phyloP scores from a whole-genome alignment of 371 early-diverging fungal species.

The Fennellomyces sp. region DNA sequence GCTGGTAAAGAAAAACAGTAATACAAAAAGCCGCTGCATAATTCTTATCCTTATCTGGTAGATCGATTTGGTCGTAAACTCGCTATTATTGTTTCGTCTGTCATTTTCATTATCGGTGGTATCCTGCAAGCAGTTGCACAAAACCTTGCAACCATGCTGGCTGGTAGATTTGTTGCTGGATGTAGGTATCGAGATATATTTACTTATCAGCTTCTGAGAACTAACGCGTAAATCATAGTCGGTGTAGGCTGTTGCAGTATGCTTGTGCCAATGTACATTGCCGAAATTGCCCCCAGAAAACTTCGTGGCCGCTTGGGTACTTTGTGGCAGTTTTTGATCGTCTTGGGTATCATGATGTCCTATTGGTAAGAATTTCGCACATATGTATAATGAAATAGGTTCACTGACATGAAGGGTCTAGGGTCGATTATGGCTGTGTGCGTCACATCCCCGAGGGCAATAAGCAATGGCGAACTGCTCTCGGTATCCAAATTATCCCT shows the following conservation, averaged over 20 bases:
- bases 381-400: background rate
- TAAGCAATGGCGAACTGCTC: slow-evolving; percentile 41
- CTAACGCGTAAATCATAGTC: slow-evolving; percentile 21
- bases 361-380: slow-evolving; percentile 29
- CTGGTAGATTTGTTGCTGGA: slow-evolving; percentile 52
- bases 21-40: no score
- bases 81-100: slow-evolving; percentile 34
- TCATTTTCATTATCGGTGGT: slow-evolving; percentile 39
- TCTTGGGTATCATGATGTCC: slow-evolving; percentile 49
- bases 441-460: slow-evolving; percentile 27
- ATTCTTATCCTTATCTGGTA: slow-evolving; percentile 6
- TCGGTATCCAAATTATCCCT: slow-evolving; percentile 57
- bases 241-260: slow-evolving; percentile 46
- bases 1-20: slow-evolving; percentile 35
- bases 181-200: no score
- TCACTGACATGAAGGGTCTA: background rate
- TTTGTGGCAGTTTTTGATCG: slow-evolving; percentile 51
- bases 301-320: slow-evolving; percentile 50
- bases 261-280: slow-evolving; percentile 53
- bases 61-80: slow-evolving; percentile 44
- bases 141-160: slow-evolving; percentile 38
- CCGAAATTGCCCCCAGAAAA: slow-evolving; percentile 45
- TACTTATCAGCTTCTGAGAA: no score
- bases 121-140: slow-evolving; percentile 41
- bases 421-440: slow-evolving; percentile 45